Evolutionary conservation across 805 yeast genomes (phyloP).

Genomic region (Saccharomycopsis fibuligera): DNA sequence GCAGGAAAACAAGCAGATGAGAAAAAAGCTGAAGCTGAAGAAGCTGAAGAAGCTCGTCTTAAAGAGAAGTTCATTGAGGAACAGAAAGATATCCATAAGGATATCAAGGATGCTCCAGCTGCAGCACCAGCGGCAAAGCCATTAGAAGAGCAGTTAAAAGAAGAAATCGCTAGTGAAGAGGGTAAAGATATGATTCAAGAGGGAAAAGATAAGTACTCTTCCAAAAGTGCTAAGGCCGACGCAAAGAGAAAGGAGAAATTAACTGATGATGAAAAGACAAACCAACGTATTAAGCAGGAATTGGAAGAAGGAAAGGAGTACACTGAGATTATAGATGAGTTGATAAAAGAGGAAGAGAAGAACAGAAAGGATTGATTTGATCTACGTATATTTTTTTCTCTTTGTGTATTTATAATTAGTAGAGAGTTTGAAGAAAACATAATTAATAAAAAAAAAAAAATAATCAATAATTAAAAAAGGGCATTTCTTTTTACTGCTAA

Average conservation of each 20-base stretch:
- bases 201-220: not conserved
- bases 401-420: no score
- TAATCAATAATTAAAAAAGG: no score
- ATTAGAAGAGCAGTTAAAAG: constrained; percentile 8
- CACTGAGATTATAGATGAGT: constrained; percentile 10
- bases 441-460: no score
- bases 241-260: constrained; percentile 1
- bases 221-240: not conserved
- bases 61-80: constrained; percentile 2
- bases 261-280: not conserved
- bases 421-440: no score
- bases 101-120: constrained; percentile 2
- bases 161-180: constrained; percentile 5
- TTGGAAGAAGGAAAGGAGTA: constrained; percentile 6
- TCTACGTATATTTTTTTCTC: no score
- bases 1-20: not conserved
- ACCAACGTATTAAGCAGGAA: constrained; percentile 6
- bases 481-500: no score
- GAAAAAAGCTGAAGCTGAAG: not conserved
- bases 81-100: constrained; percentile 3
- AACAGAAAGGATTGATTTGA: no score
- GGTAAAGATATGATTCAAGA: constrained; percentile 5
- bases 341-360: constrained; percentile 3
- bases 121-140: constrained; percentile 15
- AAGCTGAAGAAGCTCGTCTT: not conserved